A percentile compares a stretch with the other conserved stretches of the same genome.
phyloP scores from a whole-genome alignment of 768 basidiomycete genomes.

The Xanthoconium stramineum region DNA sequence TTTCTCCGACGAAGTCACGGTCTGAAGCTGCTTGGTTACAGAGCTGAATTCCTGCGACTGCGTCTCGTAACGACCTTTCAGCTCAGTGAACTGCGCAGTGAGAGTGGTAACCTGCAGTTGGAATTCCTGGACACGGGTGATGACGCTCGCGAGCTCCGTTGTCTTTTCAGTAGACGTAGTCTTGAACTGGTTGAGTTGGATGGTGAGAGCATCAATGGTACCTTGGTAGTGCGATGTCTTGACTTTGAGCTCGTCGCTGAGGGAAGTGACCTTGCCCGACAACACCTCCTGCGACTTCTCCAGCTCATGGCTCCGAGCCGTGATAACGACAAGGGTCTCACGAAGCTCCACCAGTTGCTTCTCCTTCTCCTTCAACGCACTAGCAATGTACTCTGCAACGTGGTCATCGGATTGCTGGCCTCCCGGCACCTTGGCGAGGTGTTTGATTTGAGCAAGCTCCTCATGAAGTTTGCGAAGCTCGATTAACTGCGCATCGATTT shows the following conservation, averaged over 20 bases:
- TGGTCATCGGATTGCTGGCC: neutral
- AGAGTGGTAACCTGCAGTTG: neutral
- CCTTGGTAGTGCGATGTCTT: conserved; percentile 3
- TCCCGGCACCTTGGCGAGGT: neutral
- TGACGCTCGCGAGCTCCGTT: neutral
- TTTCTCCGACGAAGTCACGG: neutral
- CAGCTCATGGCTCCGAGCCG: conserved; percentile 2
- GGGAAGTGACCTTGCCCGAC: neutral
- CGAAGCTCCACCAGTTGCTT: conserved; percentile 4
- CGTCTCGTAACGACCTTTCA: neutral
- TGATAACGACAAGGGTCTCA: neutral
- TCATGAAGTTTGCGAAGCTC: neutral
- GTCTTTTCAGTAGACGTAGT: neutral
- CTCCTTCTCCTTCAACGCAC: neutral
- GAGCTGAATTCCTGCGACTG: conserved; percentile 1
- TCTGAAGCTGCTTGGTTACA: neutral
- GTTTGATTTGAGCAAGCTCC: neutral
- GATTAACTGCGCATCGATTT: neutral
- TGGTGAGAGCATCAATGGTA: neutral
- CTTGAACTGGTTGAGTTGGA: conserved; percentile 1
- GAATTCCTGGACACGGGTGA: neutral
- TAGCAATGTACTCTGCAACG: neutral
- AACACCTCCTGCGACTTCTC: neutral
- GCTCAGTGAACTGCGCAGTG: neutral
- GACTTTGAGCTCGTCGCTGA: neutral